Evolutionary conservation across 169 alveolate species (phyloP), one percentile per base, ranked within the genome.

Genomic region (Plasmodium billcollinsi): DNA sequence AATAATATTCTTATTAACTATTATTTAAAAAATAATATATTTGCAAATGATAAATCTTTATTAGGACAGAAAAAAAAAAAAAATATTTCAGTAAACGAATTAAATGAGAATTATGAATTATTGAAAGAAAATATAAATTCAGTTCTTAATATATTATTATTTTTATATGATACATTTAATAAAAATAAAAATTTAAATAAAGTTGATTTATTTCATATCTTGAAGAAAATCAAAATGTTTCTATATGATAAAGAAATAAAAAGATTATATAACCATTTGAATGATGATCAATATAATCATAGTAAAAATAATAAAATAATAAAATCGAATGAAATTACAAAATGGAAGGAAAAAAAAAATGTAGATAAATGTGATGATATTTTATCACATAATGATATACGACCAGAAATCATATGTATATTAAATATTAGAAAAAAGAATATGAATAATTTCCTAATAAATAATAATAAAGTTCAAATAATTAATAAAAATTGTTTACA

Each of bases 341-440:
- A 18, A 21, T 66, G 14, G 71, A 24, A 29, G 7, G 33, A 54
- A 11, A 58, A 54, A 11, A 58, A 39, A 12, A 18, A n/a, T 56
- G 18, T 15, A 14, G 67, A 14, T 24, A 14, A 20, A 8, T 59
- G 29, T 20, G 21, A 65, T 24, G 2, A 39, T 39, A 39, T 5
- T 5, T 39, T 39, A 39, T 39, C 47, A 39, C 21, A 5, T 12
- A 26, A 26, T 20, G 12, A 26, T 65, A 12, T 1, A 65, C 7
- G 1, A 4, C 89, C 89, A 8, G 50, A 65, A 59, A 47, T 59
- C 8, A 52, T 65, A n/a, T 65, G 74, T 33, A 15, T 76, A 6
- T 76, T 76, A 29, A 62, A 76, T 56, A 66, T 76, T 8, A 65
- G 67, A 66, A 76, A 65, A 15, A 76, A 76, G 24, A 76, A 76